These are phyloP conservation scores for Withania somnifera DNA, from an alignment of 305 asterid species.

Conservation along the genomic window DNA sequence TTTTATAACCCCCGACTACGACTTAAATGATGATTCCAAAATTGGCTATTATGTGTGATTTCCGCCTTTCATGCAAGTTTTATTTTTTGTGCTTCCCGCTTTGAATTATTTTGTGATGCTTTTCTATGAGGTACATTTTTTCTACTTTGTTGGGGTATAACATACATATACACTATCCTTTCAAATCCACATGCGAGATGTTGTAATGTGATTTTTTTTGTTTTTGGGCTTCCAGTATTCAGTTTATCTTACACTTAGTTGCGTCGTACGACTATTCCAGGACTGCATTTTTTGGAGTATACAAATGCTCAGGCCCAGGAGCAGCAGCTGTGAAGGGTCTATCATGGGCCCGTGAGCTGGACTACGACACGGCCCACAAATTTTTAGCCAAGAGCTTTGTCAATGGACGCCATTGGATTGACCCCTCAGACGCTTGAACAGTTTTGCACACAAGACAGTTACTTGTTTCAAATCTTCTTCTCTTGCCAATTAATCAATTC, in stretches of 20 bases:
- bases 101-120: no score
- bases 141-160: no score
- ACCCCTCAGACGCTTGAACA: constrained; percentile 42
- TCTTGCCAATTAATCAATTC: neutral
- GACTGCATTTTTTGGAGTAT: constrained; percentile 67
- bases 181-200: neutral
- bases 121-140: no score
- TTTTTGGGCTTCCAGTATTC: no score
- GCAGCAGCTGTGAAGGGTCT: constrained; percentile 56
- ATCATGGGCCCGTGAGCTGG: constrained; percentile 75
- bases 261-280: constrained; percentile 16
- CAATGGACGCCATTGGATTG: constrained; percentile 86
- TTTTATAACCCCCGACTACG: no score
- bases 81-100: no score
- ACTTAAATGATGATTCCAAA: no score
- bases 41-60: no score
- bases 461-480: no score
- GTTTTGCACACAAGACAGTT: no score
- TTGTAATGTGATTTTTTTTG: neutral
- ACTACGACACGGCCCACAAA: constrained; percentile 60
- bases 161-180: neutral
- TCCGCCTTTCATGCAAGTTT: no score
- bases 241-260: neutral
- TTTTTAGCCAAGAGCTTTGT: constrained; percentile 84
- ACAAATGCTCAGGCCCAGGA: constrained; percentile 76